Conservation (phyloP, 257 asterid species). For the Verbena officinalis region DNA sequence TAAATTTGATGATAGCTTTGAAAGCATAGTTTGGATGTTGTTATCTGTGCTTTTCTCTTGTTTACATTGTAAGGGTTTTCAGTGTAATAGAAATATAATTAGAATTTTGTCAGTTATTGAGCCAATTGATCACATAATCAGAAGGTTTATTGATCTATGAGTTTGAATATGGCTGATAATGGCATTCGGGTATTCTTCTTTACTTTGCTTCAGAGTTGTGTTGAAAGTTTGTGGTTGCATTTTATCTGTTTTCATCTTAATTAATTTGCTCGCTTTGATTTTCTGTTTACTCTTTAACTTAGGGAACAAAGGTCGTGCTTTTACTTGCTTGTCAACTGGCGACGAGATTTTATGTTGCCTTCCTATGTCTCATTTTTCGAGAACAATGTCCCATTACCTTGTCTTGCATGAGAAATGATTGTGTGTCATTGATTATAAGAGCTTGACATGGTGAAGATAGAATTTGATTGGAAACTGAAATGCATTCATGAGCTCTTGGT, state of each 20-base stretch:
- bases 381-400: background rate
- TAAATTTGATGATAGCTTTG: conserved; percentile 24
- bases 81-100: conserved; percentile 17
- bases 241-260: conserved; percentile 9
- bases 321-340: background rate
- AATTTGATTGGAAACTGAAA: background rate
- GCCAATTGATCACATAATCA: conserved; percentile 9
- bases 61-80: conserved; percentile 12
- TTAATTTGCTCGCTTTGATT: background rate
- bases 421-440: conserved; percentile 2
- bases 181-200: conserved; percentile 1
- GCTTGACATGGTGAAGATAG: background rate
- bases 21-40: conserved; percentile 24
- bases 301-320: background rate
- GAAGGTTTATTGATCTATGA: conserved; percentile 6
- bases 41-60: conserved; percentile 11
- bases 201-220: conserved; percentile 9
- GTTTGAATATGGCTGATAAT: conserved; percentile 17
- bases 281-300: conserved; percentile 5
- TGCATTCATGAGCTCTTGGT: background rate
- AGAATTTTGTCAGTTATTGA: conserved; percentile 24
- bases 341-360: background rate
- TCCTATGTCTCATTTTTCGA: background rate
- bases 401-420: background rate
- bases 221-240: background rate